A percentile compares a stretch with the other conserved stretches of the same genome.
These are phyloP conservation scores for Medicago lupulina DNA, from an alignment of 306 rosid genomes.

Conservation along the genomic window DNA sequence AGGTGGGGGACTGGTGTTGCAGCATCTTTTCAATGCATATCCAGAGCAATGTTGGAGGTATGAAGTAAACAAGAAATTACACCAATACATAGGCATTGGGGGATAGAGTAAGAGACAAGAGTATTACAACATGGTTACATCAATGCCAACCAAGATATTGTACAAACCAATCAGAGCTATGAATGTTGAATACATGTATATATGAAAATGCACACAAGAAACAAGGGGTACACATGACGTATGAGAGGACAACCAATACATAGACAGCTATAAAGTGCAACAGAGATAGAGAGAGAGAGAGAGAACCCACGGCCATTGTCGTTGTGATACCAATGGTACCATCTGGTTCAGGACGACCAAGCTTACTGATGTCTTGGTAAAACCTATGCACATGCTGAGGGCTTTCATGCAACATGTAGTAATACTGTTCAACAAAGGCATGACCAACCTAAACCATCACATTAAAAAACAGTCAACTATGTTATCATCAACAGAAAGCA, in stretches of 20 bases:
- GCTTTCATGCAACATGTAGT: constrained; percentile 79
- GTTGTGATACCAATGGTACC: constrained; percentile 77
- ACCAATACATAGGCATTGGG: not conserved
- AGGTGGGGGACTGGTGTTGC: not conserved
- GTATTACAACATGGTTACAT: not conserved
- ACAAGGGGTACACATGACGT: not conserved
- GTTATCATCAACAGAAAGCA: not conserved
- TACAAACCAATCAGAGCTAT: not conserved
- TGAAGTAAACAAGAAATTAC: not conserved
- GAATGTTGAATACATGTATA: not conserved
- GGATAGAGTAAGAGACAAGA: not conserved
- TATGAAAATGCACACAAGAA: not conserved
- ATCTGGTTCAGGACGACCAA: constrained; percentile 72
- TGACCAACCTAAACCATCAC: constrained; percentile 67
- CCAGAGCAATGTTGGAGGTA: not conserved
- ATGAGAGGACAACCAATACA: not conserved
- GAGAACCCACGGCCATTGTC: constrained; percentile 71
- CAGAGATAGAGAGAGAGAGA: not conserved
- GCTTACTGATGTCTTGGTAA: constrained; percentile 81
- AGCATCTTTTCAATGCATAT: constrained; percentile 1
- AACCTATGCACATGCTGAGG: constrained; percentile 84
- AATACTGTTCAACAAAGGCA: constrained; percentile 90
- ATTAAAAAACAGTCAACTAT: constrained; percentile 25
- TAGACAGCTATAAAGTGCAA: not conserved
- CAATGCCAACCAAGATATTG: not conserved